Base-by-base conservation (phyloP, 1,284 basidiomycete species). In the Anthracocystis panici-leucophaei region DNA sequence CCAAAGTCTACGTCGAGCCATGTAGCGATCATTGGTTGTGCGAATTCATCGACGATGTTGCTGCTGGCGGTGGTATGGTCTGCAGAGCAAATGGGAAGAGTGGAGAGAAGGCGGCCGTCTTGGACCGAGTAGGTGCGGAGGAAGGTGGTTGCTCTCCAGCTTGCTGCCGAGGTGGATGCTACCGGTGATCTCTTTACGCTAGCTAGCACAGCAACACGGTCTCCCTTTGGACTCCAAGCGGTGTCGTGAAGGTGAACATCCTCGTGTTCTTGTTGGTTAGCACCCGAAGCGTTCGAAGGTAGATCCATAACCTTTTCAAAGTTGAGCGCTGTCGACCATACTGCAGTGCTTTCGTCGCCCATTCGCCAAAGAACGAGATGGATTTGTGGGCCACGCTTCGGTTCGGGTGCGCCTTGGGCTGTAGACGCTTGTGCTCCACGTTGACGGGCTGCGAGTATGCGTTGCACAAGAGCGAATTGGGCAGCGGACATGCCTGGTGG, bases 401-500 rank as follows among this genome's bases (percentile, higher is more conserved):
- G 71, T 18, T 78, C 71, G 2, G 67, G 67, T 11, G 59, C 61
- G 5, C 54, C 64, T 27, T 45, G 46, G 9, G 41, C 49, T 23
- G 23, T 27, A 18, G 46, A n/a, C 31, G 63, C 67, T 27, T 55
- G 58, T 41, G 62, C 58, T n/a, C 70, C 70, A 23, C 70, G 64
- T 31, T 71, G 67, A 18, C 68, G 63, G 18, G 73, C 65, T 12
- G 70, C 73, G 14, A 75, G 60, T 64, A 75, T 75, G 14, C 73
- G 67, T 40, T 75, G 73, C 14, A 71, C 67, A 25, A 75, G 60
- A 1, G 73, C 73, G 29, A 67, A 67, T 31, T 75, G 73, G 3
- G 73, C 73, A 3, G 65, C 73, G 1, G 73, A 75, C 68, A 75
- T 71, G 6, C 73, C 68, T 9, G 68, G 59, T 0, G 73, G 67